Evolutionary conservation across 495 filamentous ascomycete genomes (phyloP).

Genomic region (Neurospora pannonica): DNA sequence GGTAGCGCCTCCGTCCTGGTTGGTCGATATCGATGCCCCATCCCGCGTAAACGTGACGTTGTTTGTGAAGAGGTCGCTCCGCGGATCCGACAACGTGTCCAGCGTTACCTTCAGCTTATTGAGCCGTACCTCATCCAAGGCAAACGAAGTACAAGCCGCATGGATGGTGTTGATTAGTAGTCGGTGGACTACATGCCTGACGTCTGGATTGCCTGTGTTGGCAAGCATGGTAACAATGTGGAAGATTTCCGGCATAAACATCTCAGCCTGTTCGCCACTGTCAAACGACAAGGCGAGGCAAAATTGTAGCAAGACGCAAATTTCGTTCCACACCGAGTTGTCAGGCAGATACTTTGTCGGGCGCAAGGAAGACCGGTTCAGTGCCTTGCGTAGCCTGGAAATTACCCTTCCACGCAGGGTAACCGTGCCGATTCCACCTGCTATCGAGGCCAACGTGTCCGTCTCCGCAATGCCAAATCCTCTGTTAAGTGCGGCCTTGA

Average conservation of each 20-base stretch:
- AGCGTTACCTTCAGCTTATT: slow-evolving; percentile 44
- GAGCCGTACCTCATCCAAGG: slow-evolving; percentile 44
- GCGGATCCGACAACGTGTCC: slow-evolving; percentile 44
- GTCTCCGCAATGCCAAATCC: slow-evolving; percentile 48
- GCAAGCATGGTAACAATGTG: slow-evolving; percentile 59
- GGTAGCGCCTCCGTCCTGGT: slow-evolving; percentile 37
- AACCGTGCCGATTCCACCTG: slow-evolving; percentile 49
- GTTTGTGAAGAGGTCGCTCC: slow-evolving; percentile 38
- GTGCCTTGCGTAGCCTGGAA: slow-evolving; percentile 49
- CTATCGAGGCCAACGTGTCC: slow-evolving; percentile 51
- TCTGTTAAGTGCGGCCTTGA: slow-evolving; percentile 47
- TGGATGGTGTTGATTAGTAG: slow-evolving; percentile 55
- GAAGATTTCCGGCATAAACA: slow-evolving; percentile 56
- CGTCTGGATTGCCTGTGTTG: slow-evolving; percentile 47
- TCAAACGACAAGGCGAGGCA: slow-evolving; percentile 56
- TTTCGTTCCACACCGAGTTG: slow-evolving; percentile 54
- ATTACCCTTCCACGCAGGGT: slow-evolving; percentile 53
- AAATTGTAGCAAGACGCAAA: slow-evolving; percentile 53
- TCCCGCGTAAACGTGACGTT: slow-evolving; percentile 28
- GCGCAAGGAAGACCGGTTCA: slow-evolving; percentile 53
- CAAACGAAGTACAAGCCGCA: slow-evolving; percentile 53
- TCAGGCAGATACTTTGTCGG: slow-evolving; percentile 52
- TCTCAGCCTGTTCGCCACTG: slow-evolving; percentile 51
- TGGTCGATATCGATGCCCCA: slow-evolving; percentile 34
- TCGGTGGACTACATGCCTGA: slow-evolving; percentile 47